These are phyloP conservation scores for Metrosideros polymorpha DNA, from an alignment of 441 rosid species.

Conservation along the genomic window DNA sequence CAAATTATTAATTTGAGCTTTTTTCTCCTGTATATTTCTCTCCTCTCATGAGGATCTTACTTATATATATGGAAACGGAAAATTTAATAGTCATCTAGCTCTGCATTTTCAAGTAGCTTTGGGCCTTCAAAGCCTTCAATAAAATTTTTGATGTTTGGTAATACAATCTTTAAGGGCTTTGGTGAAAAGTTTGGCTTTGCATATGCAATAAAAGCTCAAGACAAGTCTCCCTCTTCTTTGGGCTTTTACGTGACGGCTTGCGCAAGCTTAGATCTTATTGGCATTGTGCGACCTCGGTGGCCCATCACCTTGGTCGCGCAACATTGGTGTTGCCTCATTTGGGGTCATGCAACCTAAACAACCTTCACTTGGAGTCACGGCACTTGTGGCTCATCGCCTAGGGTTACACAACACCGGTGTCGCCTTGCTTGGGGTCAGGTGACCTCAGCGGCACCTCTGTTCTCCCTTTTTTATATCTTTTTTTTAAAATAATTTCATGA, in stretches of 20 bases:
- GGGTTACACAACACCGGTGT: neutral
- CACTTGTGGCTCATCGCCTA: rapidly evolving
- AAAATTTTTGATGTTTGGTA: neutral
- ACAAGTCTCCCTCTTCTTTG: neutral
- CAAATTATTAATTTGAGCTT: neutral
- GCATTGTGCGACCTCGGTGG: neutral
- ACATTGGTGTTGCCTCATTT: neutral
- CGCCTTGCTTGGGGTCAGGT: neutral
- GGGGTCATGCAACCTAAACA: neutral
- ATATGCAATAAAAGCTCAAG: neutral
- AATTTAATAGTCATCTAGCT: neutral
- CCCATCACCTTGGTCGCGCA: rapidly evolving
- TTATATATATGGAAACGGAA: neutral
- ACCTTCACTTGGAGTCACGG: neutral
- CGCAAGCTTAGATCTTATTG: neutral
- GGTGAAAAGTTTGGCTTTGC: neutral
- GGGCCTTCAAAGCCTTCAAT: neutral
- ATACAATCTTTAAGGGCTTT: neutral
- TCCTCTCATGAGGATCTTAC: neutral
- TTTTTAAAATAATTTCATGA: neutral
- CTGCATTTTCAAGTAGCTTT: neutral
- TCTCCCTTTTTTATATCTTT: neutral
- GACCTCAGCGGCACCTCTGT: neutral
- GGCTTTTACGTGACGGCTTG: neutral
- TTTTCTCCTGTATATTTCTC: neutral